These are phyloP conservation scores for Picochlorum costavermella DNA, from an alignment of 139 green algal genomes.

Conservation along the genomic window DNA sequence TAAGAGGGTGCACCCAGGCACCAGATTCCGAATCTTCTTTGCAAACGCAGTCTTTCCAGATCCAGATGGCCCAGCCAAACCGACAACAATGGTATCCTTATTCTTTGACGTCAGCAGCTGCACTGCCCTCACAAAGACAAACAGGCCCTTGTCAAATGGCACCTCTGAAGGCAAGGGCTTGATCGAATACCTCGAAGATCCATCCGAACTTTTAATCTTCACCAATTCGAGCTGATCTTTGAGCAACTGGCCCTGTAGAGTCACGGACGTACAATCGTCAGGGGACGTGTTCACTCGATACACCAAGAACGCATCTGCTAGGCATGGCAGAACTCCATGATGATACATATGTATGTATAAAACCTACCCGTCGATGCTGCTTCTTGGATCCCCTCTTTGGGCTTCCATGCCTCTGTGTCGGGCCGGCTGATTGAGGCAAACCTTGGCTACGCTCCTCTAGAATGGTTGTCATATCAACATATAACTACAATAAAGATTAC, in stretches of 20 bases:
- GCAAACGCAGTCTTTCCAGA: constrained; percentile 93
- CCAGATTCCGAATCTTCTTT: constrained; percentile 77
- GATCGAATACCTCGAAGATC: constrained; percentile 48
- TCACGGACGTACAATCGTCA: too few relatives aligned
- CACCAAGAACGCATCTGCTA: too few relatives aligned
- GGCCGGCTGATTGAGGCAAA: too few relatives aligned
- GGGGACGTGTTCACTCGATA: too few relatives aligned
- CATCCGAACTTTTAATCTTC: constrained; percentile 40
- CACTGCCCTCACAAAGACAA: constrained; percentile 77
- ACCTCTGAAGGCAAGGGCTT: constrained; percentile 66
- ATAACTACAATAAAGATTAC: too few relatives aligned
- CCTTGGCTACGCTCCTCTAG: too few relatives aligned
- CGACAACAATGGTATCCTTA: constrained; percentile 71
- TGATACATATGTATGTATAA: too few relatives aligned
- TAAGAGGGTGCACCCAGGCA: constrained; percentile 75
- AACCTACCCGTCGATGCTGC: too few relatives aligned
- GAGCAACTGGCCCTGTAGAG: constrained; percentile 39
- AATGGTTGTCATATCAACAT: too few relatives aligned
- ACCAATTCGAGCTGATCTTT: constrained; percentile 78
- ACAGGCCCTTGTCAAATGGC: constrained; percentile 76
- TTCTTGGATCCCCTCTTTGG: too few relatives aligned
- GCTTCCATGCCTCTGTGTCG: too few relatives aligned
- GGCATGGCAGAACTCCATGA: too few relatives aligned
- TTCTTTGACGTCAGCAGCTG: constrained; percentile 67
- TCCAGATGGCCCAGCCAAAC: constrained; percentile 83